Conservation (phyloP, 371 early-diverging fungal species). For the Mortierella sp. region DNA sequence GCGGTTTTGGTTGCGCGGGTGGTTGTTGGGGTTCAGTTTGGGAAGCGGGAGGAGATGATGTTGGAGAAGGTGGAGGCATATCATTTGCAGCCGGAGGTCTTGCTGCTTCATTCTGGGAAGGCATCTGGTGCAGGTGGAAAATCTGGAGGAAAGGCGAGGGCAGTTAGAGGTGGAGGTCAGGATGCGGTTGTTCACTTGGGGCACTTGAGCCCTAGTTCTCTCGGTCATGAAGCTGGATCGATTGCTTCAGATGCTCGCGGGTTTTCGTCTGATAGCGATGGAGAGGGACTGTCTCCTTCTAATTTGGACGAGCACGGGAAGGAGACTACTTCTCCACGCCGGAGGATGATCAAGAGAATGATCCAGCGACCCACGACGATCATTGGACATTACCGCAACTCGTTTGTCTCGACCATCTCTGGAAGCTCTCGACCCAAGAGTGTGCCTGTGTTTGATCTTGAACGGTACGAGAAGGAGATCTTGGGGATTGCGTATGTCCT, state of each 20-base stretch:
- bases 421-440: conserved; percentile 26
- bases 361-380: conserved; percentile 37
- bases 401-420: conserved; percentile 24
- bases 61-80: conserved; percentile 17
- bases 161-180: neutral
- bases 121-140: neutral
- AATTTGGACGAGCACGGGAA: neutral
- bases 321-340: conserved; percentile 3
- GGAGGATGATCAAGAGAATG: conserved; percentile 12
- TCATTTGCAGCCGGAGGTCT: conserved; percentile 2
- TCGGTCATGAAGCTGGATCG: neutral
- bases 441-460: conserved; percentile 36
- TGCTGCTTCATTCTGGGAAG: neutral
- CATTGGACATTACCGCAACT: conserved; percentile 36
- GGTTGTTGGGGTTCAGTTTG: conserved; percentile 16
- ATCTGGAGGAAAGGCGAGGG: neutral
- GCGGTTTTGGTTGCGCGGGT: conserved; percentile 1
- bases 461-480: conserved; percentile 40
- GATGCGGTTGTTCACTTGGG: neutral
- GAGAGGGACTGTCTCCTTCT: neutral
- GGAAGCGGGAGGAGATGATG: conserved; percentile 39
- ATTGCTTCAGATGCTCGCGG: neutral
- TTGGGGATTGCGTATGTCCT: conserved; percentile 9
- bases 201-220: neutral
- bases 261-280: neutral